Conservation (phyloP, 1,284 basidiomycete genomes). For the Abortiporus biennis region DNA sequence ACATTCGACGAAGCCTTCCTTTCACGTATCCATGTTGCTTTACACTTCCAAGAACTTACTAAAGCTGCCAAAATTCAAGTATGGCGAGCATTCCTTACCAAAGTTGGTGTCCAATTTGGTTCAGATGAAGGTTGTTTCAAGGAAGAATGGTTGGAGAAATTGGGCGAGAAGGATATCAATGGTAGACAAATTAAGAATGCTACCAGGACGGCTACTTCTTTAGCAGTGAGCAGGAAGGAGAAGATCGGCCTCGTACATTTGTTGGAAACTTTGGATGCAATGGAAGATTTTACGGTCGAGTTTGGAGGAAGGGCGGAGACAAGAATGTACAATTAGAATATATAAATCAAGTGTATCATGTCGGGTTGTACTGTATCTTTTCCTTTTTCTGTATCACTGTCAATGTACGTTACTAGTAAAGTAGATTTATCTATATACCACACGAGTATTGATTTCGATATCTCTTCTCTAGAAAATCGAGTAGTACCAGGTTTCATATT, state of each 20-base stretch:
- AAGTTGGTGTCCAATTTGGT: slow-evolving; percentile 29
- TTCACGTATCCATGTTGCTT: slow-evolving; percentile 60
- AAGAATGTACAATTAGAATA: not conserved
- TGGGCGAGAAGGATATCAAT: slow-evolving; percentile 46
- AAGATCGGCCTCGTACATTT: slow-evolving; percentile 40
- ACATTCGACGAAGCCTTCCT: slow-evolving; percentile 64
- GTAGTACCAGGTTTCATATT: too few relatives aligned
- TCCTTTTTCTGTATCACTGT: too few relatives aligned
- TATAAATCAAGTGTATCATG: not conserved
- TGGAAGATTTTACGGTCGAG: slow-evolving; percentile 51
- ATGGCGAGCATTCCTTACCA: slow-evolving; percentile 49
- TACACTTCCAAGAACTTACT: slow-evolving; percentile 50
- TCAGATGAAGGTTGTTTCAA: slow-evolving; percentile 20
- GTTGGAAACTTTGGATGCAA: slow-evolving; percentile 49
- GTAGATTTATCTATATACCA: too few relatives aligned
- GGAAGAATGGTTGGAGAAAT: slow-evolving; percentile 32
- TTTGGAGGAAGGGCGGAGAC: too few relatives aligned
- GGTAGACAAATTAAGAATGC: slow-evolving; percentile 64
- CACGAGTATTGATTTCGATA: too few relatives aligned
- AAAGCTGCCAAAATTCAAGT: slow-evolving; percentile 42
- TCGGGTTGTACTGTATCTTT: too few relatives aligned
- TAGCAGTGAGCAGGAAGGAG: slow-evolving; percentile 43
- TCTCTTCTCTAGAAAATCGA: too few relatives aligned
- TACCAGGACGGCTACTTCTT: slow-evolving; percentile 49
- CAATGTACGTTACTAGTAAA: too few relatives aligned